Evolutionary conservation across 108 stramenopile genomes (phyloP), one percentile per base, ranked within the genome.

Genomic region (Nitzschia putrida): DNA sequence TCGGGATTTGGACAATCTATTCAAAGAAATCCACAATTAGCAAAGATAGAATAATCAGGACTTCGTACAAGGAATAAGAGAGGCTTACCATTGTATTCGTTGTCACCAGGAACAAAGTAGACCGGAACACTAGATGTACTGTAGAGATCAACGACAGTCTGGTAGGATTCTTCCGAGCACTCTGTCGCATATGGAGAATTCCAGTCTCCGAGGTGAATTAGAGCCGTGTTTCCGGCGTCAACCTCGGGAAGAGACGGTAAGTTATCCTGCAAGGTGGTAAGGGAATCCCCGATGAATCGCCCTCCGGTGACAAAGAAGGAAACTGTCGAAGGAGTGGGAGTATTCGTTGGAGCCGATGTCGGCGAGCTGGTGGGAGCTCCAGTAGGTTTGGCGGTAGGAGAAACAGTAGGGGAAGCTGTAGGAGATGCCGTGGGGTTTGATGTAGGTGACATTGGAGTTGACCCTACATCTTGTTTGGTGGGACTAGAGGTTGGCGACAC

Each of bases 71-170:
- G 11, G 8, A n/a, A n/a, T n/a, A n/a, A 55, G 13, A 7, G 49
- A 40, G 13, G 69, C 79, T 13, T 61, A 80, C 79, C 77, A 61
- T 78, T 78, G 70, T 49, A 72, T 68, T 84, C 83, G 56, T 80
- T 80, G 66, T 84, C 83, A 34, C 83, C 83, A 22, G 66, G 58
- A 20, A 84, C 76, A 71, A 84, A 84, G 45, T 74, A 80, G 22
- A 77, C 77, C 9, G 79, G 83, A 37, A 83, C 63, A 18, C 70
- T 56, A 3, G 72, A 66, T 11, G 53, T 68, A 21, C 39, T 14
- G 45, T 53, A 84, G 18, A 73, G 21, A 39, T 53, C 40, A 12
- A 47, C 76, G 2, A 50, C 66, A 20, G 42, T 25, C 25, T 52
- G 44, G 44, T 68, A 84, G 7, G 64, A 54, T 12, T 25, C 49